phyloP scores from a whole-genome alignment of 306 rosid genomes.

The Quercus variabilis region DNA sequence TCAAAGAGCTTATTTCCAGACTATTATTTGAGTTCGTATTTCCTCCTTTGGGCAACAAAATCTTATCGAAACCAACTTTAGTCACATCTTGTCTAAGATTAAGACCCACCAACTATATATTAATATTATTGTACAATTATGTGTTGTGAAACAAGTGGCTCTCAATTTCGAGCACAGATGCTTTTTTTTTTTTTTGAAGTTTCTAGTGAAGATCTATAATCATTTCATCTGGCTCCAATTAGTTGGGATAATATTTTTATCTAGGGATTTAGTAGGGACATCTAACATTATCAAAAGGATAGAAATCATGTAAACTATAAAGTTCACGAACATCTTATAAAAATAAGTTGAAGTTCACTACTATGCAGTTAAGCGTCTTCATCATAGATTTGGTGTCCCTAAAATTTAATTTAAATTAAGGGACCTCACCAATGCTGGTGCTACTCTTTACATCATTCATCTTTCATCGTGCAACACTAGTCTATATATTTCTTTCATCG shows the following conservation, averaged over 20 bases:
- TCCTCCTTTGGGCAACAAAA: background rate
- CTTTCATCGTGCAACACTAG: too few species aligned
- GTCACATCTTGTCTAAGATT: background rate
- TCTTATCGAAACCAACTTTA: background rate
- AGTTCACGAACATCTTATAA: too few species aligned
- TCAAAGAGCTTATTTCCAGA: background rate
- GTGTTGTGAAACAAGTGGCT: constrained; percentile 7
- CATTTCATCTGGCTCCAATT: background rate
- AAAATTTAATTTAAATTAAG: too few species aligned
- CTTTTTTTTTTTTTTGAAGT: background rate
- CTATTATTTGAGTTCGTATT: background rate
- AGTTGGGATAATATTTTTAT: background rate
- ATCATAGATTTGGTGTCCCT: too few species aligned
- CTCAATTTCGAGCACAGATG: background rate
- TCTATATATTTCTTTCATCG: too few species aligned
- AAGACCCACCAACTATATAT: background rate
- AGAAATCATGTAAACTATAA: too few species aligned
- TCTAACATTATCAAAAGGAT: too few species aligned
- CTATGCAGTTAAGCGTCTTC: too few species aligned
- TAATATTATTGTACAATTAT: background rate
- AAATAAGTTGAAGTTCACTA: too few species aligned
- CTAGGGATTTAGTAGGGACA: too few species aligned
- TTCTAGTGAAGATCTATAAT: background rate
- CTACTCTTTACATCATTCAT: too few species aligned
- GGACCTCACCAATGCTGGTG: too few species aligned